A percentile compares a stretch with the other conserved stretches of the same genome.
Evolutionary conservation across 257 asterid genomes (phyloP).

Genomic region (Capsicum rhomboideum): DNA sequence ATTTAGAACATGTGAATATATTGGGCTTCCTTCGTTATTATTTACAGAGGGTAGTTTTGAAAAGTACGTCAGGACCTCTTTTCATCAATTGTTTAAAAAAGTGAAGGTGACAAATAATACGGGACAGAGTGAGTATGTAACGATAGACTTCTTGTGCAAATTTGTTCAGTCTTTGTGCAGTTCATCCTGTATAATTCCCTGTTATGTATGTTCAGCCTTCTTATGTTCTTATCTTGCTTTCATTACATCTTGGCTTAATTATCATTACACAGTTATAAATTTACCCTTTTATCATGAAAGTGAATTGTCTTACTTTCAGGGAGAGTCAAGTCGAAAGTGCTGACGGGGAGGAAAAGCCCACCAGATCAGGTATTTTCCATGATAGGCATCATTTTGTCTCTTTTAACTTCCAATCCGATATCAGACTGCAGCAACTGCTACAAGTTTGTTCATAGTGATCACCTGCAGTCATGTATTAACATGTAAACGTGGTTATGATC

Average conservation of each 20-base stretch:
- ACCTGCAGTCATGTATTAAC: neutral
- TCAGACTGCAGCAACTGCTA: neutral
- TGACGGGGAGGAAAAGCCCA: neutral
- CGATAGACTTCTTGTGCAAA: neutral
- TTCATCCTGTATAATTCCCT: neutral
- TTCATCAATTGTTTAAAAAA: neutral
- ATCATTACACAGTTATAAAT: neutral
- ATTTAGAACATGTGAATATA: slow-evolving; percentile 3
- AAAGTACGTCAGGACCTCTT: neutral
- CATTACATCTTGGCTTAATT: neutral
- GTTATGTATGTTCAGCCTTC: neutral
- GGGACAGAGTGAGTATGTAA: neutral
- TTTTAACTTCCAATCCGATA: neutral
- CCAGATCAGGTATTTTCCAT: slow-evolving; percentile 4
- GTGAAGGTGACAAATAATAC: neutral
- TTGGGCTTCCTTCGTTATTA: neutral
- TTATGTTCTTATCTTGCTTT: neutral
- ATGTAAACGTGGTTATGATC: neutral
- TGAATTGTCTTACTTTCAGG: neutral
- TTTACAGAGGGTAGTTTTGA: neutral
- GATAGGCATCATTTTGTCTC: neutral
- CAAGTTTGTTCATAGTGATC: neutral
- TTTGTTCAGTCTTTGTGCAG: neutral
- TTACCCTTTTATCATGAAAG: neutral
- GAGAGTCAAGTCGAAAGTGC: neutral